Evolutionary conservation across 306 rosid species (phyloP), one percentile per base, ranked within the genome.

Genomic region (Dalbergia oliveri): DNA sequence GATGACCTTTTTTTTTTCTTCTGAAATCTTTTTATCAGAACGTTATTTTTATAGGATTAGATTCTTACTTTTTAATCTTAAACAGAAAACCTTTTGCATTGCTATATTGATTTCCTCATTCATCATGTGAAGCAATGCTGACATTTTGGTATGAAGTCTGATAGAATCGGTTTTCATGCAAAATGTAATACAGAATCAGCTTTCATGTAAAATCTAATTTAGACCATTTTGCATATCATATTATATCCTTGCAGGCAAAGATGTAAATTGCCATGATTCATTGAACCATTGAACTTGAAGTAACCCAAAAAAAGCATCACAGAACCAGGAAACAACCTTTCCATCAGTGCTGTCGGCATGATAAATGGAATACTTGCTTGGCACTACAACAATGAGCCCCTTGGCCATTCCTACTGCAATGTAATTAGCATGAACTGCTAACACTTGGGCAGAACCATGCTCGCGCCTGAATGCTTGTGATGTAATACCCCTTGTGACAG

Each of bases 401-500:
- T 91, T 93, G 11, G 93, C 72, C 99, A 91, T 95, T 77, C 98
- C 99, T 53, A 93, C 89, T 4, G 97, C 99, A 80, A 95, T 90
- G 80, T 82, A 95, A 77, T 90, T 95, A 72, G 85, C 76, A 79
- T 95, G 97, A 77, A 90, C 97, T 13, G 91, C 96, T 89, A 95
- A 75, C 35, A 82, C 93, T 75, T 93, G 91, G n/a, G 98, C 88
- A 5, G 95, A 90, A 88, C 99, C 99, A 59, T 95, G 91, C 13
- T 93, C 99, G 4, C 93, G 97, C 88, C 89, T 87, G 79, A 91
- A 93, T 11, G 86, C 74, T 8, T 85, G 93, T 39, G 94, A 85
- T 11, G 98, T 89, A 76, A 95, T 88, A 54, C 88, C 77, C 79
- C 92, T 78, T 1, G 98, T 85, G 53, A 95, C 82, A 45, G 78